Percentiles rank a stretch among this genome's conserved stretches.
Evolutionary conservation across 2,329 filamentous ascomycete genomes (phyloP).

Genomic region (Cercospora sp.): DNA sequence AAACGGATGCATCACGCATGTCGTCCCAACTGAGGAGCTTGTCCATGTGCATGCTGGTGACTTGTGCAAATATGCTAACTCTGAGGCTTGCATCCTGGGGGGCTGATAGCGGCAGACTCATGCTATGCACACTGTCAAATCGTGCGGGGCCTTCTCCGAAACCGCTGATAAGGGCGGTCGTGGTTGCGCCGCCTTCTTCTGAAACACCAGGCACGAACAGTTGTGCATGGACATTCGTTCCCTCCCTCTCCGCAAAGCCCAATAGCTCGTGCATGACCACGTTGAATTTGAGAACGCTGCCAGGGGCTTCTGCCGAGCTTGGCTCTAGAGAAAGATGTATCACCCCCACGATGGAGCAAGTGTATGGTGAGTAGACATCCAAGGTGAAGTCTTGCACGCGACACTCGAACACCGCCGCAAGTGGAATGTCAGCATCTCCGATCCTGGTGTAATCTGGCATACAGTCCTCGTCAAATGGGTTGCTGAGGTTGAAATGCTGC

Average conservation of each 20-base stretch:
- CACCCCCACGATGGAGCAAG: slow-evolving; percentile 84
- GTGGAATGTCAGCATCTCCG: slow-evolving; percentile 87
- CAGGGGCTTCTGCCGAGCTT: slow-evolving; percentile 86
- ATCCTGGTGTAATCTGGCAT: slow-evolving; percentile 91
- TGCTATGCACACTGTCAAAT: slow-evolving; percentile 97
- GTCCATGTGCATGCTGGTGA: slow-evolving; percentile 91
- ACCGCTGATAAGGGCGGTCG: slow-evolving; percentile 88
- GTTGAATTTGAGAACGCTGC: slow-evolving; percentile 94
- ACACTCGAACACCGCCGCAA: slow-evolving; percentile 90
- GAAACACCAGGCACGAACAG: slow-evolving; percentile 92
- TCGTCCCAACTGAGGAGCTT: slow-evolving; percentile 98
- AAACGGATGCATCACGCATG: slow-evolving; percentile 74
- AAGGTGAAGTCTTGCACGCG: slow-evolving; percentile 91
- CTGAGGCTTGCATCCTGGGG: slow-evolving; percentile 74
- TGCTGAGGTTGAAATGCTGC: slow-evolving; percentile 87
- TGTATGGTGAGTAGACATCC: slow-evolving; percentile 90
- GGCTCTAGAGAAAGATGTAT: slow-evolving; percentile 89
- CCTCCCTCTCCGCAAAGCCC: slow-evolving; percentile 93
- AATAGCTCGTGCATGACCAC: slow-evolving; percentile 96
- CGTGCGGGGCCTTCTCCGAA: slow-evolving; percentile 91
- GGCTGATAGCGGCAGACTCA: slow-evolving; percentile 84
- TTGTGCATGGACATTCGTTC: slow-evolving; percentile 92
- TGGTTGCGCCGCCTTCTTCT: slow-evolving; percentile 85
- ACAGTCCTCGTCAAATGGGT: slow-evolving; percentile 87
- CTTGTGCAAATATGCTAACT: slow-evolving; percentile 87